These are phyloP conservation scores for Persicaria tinctoria DNA, from an alignment of 148 eudicot genomes.

Conservation along the genomic window DNA sequence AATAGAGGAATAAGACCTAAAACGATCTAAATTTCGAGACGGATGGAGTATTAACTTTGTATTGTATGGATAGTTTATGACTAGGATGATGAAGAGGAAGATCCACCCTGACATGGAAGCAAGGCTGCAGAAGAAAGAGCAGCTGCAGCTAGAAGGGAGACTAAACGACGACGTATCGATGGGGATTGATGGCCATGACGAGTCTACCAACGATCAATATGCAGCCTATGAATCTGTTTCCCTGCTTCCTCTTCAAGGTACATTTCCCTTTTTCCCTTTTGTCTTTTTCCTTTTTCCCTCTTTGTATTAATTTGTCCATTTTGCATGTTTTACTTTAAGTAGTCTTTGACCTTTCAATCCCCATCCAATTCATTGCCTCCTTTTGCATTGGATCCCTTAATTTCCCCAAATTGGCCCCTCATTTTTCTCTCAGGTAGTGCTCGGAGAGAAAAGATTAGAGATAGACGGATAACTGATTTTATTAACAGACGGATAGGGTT, in stretches of 20 bases:
- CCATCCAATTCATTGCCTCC: no score
- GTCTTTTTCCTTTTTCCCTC: neutral
- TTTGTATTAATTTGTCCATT: neutral
- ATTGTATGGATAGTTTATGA: neutral
- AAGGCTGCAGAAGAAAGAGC: conserved; percentile 1
- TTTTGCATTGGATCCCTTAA: neutral
- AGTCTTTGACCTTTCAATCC: neutral
- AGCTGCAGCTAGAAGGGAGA: neutral
- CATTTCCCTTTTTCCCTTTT: neutral
- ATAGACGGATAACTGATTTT: no score
- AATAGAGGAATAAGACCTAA: no score
- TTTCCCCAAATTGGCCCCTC: no score
- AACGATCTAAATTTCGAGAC: neutral
- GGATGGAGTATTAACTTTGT: no score
- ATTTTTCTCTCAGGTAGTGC: no score
- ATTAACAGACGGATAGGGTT: no score
- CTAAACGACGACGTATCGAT: conserved; percentile 8
- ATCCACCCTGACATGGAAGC: conserved; percentile 9
- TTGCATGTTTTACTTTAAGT: neutral
- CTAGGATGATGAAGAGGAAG: conserved; percentile 8
- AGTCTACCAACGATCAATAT: neutral
- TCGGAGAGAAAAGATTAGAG: no score
- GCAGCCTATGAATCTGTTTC: neutral
- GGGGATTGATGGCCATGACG: neutral
- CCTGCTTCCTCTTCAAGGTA: conserved; percentile 6